Percentiles rank a stretch among this genome's conserved stretches.
phyloP scores from a whole-genome alignment of 306 rosid species.

The Begonia fuchsioides region DNA sequence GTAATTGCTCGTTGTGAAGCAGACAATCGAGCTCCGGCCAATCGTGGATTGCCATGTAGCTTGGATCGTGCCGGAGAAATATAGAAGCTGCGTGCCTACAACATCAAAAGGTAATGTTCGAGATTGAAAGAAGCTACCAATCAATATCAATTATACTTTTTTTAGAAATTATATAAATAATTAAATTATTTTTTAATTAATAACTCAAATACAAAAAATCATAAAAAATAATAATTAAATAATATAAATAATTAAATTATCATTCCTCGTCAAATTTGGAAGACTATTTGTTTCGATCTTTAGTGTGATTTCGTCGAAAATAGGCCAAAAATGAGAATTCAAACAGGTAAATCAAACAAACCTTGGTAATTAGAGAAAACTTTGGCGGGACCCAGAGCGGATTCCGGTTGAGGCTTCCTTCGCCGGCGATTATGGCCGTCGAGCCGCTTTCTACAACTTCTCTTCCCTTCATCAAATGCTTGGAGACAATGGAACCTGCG shows the following conservation, averaged over 20 bases:
- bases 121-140: no score
- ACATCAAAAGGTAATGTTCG: background rate
- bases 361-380: constrained; percentile 66
- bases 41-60: constrained; percentile 26
- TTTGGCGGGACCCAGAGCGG: constrained; percentile 27
- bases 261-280: no score
- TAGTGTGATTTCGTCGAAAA: no score
- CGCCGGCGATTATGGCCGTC: constrained; percentile 98
- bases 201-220: no score
- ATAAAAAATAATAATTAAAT: no score
- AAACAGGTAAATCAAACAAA: no score
- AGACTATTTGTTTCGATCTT: no score
- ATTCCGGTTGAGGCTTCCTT: constrained; percentile 83
- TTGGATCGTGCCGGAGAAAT: constrained; percentile 29
- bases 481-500: constrained; percentile 79
- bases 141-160: no score
- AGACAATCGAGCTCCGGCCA: constrained; percentile 58
- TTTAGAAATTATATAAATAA: no score
- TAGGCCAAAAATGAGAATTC: no score
- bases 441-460: constrained; percentile 93
- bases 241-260: no score
- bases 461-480: constrained; percentile 94
- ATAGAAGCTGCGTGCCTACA: constrained; percentile 57
- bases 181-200: no score
- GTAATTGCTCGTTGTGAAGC: constrained; percentile 11